These are phyloP conservation scores for Coemansia sp. DNA, from an alignment of 192 early-diverging fungal species.

Conservation along the genomic window DNA sequence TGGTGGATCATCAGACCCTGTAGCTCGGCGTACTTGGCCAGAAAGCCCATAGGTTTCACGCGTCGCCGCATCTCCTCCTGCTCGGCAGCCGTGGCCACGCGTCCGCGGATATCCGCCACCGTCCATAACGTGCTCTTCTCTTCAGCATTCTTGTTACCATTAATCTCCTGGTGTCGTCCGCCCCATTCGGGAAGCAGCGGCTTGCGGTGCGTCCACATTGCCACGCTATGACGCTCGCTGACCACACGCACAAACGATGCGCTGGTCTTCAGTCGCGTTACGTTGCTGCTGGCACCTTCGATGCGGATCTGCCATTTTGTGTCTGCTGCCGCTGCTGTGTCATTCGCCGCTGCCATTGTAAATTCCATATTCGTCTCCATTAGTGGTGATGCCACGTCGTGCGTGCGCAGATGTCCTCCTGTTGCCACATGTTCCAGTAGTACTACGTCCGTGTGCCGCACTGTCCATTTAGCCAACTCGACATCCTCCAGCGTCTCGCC, in stretches of 20 bases:
- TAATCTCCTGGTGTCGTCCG: constrained; percentile 83
- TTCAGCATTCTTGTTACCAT: constrained; percentile 91
- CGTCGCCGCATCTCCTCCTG: constrained; percentile 20
- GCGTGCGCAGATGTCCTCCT: constrained; percentile 61
- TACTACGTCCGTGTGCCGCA: constrained; percentile 61
- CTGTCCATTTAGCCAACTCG: constrained; percentile 53
- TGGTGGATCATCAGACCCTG: constrained; percentile 87
- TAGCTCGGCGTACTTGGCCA: constrained; percentile 84
- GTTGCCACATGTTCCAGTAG: constrained; percentile 64
- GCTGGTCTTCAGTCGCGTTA: constrained; percentile 28
- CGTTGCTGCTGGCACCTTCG: constrained; percentile 43
- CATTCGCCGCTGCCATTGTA: constrained; percentile 57
- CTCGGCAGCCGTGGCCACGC: constrained; percentile 50
- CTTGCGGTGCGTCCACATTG: constrained; percentile 70
- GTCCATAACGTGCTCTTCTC: constrained; percentile 77
- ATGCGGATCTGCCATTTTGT: constrained; percentile 64
- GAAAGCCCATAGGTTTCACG: constrained; percentile 55
- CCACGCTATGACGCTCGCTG: constrained; percentile 69
- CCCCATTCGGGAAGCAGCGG: constrained; percentile 86
- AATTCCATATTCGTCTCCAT: constrained; percentile 81
- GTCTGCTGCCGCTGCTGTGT: constrained; percentile 28
- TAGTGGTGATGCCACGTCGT: constrained; percentile 77
- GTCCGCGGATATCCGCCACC: constrained; percentile 74
- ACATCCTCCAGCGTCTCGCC: constrained; percentile 27
- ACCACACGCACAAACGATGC: constrained; percentile 53